Base-by-base conservation (phyloP, 31 red algal species). In the Asparagopsis taxiformis region DNA sequence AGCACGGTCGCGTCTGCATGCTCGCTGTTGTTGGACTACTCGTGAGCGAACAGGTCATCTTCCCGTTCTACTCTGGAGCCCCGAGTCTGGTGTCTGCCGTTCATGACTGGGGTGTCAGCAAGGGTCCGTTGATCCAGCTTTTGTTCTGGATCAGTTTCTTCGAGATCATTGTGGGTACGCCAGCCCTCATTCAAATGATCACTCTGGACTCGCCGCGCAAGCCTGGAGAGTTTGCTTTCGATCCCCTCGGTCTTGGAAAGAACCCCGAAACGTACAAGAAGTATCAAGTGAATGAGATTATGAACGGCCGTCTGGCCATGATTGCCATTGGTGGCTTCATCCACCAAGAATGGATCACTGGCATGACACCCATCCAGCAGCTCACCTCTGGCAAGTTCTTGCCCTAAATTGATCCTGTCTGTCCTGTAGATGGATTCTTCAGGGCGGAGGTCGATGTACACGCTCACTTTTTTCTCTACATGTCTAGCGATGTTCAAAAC, bases 231-330 rank as follows among this genome's bases (percentile, higher is more conserved):
- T 97, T 79, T 56, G 94, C 88, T 9, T 97, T 97, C 46, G 94
- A 97, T 64, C 94, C 94, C 3, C 60, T 97, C n/a, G 80, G 80
- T 21, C 77, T 97, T 17, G 91, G 75, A 9, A 65, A 76, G 59
- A 73, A 51, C n/a, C 54, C 59, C 57, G 72, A 71, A 33, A 55
- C 79, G 38, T 90, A 62, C 67, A 73, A 80, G 17, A 70, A 54
- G 28, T 84, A 68, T 54, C 81, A 87, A 24, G 68, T 38, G 41
- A 72, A 69, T 1, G 94, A 97, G 60, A 59, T 97, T 31, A 61
- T 73, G 49, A 97, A 97, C 70, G 94, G 94, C 3, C 72, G 94
- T 16, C 80, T 97, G 10, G 82, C 88, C 41, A 97, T 97, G 94
- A 93, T 92, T 72, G 94, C 88, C 25, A 63, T 92, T n/a, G 94